Conservation (phyloP, 2,329 filamentous ascomycete genomes). For the Capronia coronata region DNA sequence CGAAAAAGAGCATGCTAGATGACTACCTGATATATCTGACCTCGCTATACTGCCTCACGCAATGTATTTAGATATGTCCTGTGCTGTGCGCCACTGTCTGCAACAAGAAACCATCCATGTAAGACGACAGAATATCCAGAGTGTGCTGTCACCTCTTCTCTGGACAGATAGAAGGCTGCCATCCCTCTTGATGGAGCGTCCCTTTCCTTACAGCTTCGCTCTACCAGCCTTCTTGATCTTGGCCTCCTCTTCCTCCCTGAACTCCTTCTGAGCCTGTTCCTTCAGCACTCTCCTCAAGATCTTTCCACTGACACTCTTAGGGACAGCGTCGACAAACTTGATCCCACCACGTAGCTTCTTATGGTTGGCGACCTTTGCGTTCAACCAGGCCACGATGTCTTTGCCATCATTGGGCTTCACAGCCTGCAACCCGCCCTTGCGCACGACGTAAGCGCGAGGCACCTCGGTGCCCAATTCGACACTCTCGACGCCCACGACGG, state of each 20-base stretch:
- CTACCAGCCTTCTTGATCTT: conserved; percentile 8
- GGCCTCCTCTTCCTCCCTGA: conserved; percentile 28
- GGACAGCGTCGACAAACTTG: conserved; percentile 35
- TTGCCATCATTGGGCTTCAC: conserved; percentile 51
- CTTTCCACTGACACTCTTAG: conserved; percentile 38
- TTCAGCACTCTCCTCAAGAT: conserved; percentile 35
- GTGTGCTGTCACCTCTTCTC: too few species aligned
- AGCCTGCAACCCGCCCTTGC: conserved; percentile 29
- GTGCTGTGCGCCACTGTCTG: too few species aligned
- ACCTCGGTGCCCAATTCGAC: conserved; percentile 36
- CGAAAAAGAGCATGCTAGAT: too few species aligned
- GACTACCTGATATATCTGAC: too few species aligned
- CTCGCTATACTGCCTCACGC: too few species aligned
- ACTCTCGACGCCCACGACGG: conserved; percentile 40
- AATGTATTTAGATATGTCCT: too few species aligned
- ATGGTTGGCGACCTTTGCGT: conserved; percentile 31
- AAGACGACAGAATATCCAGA: too few species aligned
- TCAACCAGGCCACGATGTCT: conserved; percentile 32
- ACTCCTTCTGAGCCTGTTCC: conserved; percentile 31
- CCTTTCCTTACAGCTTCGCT: conserved; percentile 23
- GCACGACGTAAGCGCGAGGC: conserved; percentile 40
- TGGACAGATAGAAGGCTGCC: too few species aligned
- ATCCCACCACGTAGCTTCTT: conserved; percentile 36
- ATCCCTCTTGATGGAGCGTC: too few species aligned
- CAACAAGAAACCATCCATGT: too few species aligned